Evolutionary conservation across 768 basidiomycete genomes (phyloP), one percentile per base, ranked within the genome.

Genomic region (Suillus decipiens): DNA sequence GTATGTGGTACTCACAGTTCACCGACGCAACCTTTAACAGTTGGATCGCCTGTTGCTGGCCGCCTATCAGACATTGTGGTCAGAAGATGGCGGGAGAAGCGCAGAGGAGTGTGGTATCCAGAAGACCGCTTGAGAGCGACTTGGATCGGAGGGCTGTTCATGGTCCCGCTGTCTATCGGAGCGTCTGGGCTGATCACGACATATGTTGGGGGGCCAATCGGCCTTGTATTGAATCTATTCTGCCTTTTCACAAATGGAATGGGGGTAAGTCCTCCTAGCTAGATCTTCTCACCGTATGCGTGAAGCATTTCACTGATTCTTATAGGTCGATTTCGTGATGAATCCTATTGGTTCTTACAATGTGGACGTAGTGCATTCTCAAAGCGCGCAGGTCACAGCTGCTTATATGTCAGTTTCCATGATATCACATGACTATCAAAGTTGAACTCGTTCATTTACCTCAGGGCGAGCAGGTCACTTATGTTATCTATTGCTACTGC

Each of bases 41-140:
- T 85, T 51, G 88, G 89, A 1, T 84, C 88, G 2, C 83, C 84
- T 3, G 65, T 88, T 7, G 81, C 85, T 0, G 89, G 89, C 1
- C 77, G 77, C 17, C 63, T 89, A 0, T 89, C 89, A 0, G 90
- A 91, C 70, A 64, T 66, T 33, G 73, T 81, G 0, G 76, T 92
- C 28, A 74, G 81, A 19, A 70, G 68, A 45, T 86, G 83, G 75
- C 81, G 81, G 17, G 73, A 78, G 53, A 70, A 75, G 6, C 82
- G 88, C 28, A 79, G 79, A 0, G 88, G 87, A 1, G 67, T 76
- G 2, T 89, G 86, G 87, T 81, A 84, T 48, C 89, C 89, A 0
- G 89, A 92, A 71, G 90, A 89, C 66, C 83, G 89, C 6, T 78
- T 90, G 31, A 80, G 85, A 1, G 86, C 80, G 2, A 76, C 82